phyloP scores from a whole-genome alignment of 2,329 filamentous ascomycete genomes.

The Hypoxylon sp. region DNA sequence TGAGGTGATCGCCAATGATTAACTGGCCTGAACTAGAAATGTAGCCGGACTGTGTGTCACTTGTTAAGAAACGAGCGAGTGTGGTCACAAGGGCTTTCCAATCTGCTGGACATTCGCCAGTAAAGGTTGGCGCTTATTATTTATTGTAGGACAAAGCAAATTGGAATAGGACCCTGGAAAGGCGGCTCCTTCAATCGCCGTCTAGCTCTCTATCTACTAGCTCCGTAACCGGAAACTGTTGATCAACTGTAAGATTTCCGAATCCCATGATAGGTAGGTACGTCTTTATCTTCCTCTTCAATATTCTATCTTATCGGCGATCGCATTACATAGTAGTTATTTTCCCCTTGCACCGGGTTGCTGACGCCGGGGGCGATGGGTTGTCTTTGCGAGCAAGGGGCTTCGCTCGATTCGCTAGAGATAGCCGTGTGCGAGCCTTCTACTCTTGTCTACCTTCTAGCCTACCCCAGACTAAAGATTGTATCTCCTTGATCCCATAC shows the following conservation, averaged over 20 bases:
- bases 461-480: neutral
- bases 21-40: slow-evolving; percentile 21
- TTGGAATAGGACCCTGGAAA: slow-evolving; percentile 38
- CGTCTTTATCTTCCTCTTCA: slow-evolving; percentile 6
- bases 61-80: slow-evolving; percentile 10
- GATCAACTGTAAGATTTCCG: slow-evolving; percentile 8
- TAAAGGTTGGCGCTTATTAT: slow-evolving; percentile 39
- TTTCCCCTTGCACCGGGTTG: slow-evolving; percentile 9
- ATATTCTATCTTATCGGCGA: slow-evolving; percentile 32
- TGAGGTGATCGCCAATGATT: slow-evolving; percentile 34
- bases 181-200: slow-evolving; percentile 30
- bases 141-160: slow-evolving; percentile 34
- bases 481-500: slow-evolving; percentile 14
- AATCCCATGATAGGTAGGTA: slow-evolving; percentile 6
- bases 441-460: neutral
- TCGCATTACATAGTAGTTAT: slow-evolving; percentile 31
- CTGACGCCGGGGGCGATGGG: slow-evolving; percentile 27
- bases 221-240: slow-evolving; percentile 25
- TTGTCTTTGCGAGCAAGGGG: slow-evolving; percentile 11
- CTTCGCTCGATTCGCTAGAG: slow-evolving; percentile 37
- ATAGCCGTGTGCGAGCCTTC: slow-evolving; percentile 20
- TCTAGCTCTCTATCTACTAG: slow-evolving; percentile 27
- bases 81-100: slow-evolving; percentile 38
- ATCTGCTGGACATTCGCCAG: slow-evolving; percentile 22
- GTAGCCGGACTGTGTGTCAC: slow-evolving; percentile 20